phyloP scores from a whole-genome alignment of 2,329 filamentous ascomycete genomes.

The Zymoseptoria tritici region DNA sequence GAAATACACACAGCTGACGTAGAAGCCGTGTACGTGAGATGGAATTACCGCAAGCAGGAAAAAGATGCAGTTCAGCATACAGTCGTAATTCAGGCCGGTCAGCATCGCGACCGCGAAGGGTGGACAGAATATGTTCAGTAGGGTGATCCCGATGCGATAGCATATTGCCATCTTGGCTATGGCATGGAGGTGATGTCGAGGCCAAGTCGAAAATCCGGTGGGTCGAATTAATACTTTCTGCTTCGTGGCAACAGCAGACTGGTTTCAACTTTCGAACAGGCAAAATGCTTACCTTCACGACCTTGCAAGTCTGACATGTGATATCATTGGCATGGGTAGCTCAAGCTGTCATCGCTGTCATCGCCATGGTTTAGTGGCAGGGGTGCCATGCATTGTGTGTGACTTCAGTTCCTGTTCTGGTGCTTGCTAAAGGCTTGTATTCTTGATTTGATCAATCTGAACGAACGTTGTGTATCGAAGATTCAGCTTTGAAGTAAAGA shows the following conservation, averaged over 20 bases:
- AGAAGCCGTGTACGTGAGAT: constrained; percentile 36
- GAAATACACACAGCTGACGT: constrained; percentile 34
- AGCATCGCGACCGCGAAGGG: constrained; percentile 33
- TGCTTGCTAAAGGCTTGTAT: too few relatives aligned
- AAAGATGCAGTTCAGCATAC: constrained; percentile 32
- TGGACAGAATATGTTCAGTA: constrained; percentile 36
- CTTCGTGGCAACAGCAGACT: background rate
- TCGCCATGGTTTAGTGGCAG: too few relatives aligned
- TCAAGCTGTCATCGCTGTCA: background rate
- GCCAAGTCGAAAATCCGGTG: background rate
- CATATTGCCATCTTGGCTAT: background rate
- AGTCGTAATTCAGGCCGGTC: constrained; percentile 31
- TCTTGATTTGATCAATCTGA: too few relatives aligned
- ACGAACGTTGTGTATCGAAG: too few relatives aligned
- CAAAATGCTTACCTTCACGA: background rate
- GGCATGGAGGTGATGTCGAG: background rate
- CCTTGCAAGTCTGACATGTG: background rate
- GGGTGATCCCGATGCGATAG: constrained; percentile 30
- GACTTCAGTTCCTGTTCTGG: background rate
- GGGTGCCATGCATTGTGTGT: background rate
- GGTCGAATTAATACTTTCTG: background rate
- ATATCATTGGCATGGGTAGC: background rate
- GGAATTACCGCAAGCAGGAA: constrained; percentile 37
- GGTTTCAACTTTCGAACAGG: background rate
- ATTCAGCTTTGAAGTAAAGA: too few relatives aligned